A percentile compares a stretch with the other conserved stretches of the same genome.
Evolutionary conservation across 805 yeast genomes (phyloP).

Genomic region (Kuraishia floccosa): DNA sequence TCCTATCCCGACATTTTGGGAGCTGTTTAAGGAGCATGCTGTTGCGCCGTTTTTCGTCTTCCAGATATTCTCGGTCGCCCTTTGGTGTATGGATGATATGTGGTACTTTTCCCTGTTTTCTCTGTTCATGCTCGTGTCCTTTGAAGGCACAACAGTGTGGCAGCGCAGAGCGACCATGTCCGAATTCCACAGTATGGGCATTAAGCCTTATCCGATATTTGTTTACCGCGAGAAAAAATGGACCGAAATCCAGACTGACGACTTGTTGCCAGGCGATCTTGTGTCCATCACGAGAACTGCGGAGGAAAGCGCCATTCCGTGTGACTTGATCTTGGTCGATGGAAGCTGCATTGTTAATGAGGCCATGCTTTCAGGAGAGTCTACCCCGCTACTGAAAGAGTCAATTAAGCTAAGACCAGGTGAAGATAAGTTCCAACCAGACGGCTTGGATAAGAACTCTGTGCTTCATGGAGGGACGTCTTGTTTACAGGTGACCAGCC

Average conservation of each 20-base stretch:
- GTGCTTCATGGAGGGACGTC: conserved; percentile 92
- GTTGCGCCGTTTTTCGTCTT: conserved; percentile 97
- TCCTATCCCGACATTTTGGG: conserved; percentile 86
- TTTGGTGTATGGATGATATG: conserved; percentile 94
- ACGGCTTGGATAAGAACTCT: conserved; percentile 83
- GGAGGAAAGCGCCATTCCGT: conserved; percentile 89
- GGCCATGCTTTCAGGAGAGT: conserved; percentile 98
- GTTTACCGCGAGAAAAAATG: conserved; percentile 65
- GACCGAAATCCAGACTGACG: conserved; percentile 58
- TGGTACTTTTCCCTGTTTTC: conserved; percentile 94
- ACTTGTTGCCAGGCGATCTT: conserved; percentile 83
- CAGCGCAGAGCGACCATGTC: conserved; percentile 92
- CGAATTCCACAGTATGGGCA: conserved; percentile 96
- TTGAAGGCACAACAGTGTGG: conserved; percentile 90
- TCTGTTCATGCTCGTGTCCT: conserved; percentile 81
- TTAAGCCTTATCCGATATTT: conserved; percentile 76
- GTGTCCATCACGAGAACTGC: conserved; percentile 80
- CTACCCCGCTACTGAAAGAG: conserved; percentile 92
- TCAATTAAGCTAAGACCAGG: conserved; percentile 76
- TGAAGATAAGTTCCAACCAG: conserved; percentile 55
- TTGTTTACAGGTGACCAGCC: conserved; percentile 80
- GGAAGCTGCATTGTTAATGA: conserved; percentile 96
- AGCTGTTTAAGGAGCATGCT: conserved; percentile 93
- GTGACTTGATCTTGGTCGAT: conserved; percentile 77
- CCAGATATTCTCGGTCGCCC: conserved; percentile 89